Conservation (phyloP, 495 filamentous ascomycete species). For the Aspergillus heteromorphus region DNA sequence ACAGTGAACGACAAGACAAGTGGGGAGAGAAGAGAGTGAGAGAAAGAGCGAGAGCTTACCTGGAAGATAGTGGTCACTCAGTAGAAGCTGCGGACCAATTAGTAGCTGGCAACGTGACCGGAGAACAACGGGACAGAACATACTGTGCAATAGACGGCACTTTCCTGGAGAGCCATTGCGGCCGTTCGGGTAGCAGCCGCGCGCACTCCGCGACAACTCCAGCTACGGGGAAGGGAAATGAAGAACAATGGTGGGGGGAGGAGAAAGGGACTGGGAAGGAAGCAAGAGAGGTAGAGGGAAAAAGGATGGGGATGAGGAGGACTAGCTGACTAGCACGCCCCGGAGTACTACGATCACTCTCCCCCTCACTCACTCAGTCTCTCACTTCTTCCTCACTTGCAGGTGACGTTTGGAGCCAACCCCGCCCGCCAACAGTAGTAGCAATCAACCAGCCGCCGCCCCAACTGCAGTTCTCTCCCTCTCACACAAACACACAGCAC, state of each 20-base stretch:
- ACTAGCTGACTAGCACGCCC: neutral
- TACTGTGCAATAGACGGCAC: constrained; percentile 57
- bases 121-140: constrained; percentile 8
- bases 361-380: too few relatives aligned
- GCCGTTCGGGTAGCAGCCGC: constrained; percentile 3
- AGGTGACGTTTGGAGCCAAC: constrained; percentile 13
- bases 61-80: constrained; percentile 87
- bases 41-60: too few relatives aligned
- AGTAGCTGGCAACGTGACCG: constrained; percentile 13
- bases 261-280: too few relatives aligned
- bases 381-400: too few relatives aligned
- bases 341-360: constrained; percentile 1
- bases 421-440: constrained; percentile 12
- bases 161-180: constrained; percentile 29
- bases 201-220: constrained; percentile 1
- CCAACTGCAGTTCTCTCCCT: neutral
- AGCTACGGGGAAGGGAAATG: neutral
- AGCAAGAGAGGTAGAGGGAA: neutral
- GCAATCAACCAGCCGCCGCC: neutral
- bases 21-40: neutral
- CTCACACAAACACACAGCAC: too few relatives aligned
- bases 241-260: neutral
- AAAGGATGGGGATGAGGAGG: neutral
- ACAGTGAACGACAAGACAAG: neutral
- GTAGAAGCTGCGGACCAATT: constrained; percentile 60